Conservation (phyloP, 2,329 filamentous ascomycete species). For the Phoma herbarum region DNA sequence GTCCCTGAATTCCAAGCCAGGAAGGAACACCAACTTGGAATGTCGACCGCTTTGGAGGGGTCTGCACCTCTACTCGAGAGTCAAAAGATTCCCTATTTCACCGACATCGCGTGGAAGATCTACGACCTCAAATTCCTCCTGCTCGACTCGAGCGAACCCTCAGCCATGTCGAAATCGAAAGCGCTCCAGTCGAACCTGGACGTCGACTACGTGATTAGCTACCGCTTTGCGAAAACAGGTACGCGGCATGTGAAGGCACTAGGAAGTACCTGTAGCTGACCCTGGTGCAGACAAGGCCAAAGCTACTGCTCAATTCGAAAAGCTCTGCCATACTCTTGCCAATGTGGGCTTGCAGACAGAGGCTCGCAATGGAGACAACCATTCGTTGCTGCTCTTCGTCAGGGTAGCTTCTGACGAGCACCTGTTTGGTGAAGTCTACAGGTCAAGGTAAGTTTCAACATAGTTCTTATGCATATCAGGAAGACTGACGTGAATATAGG, state of each 20-base stretch:
- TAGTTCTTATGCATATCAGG: neutral
- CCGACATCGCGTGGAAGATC: slow-evolving; percentile 28
- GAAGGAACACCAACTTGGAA: slow-evolving; percentile 41
- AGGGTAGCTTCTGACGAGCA: slow-evolving; percentile 79
- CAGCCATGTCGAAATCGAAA: slow-evolving; percentile 50
- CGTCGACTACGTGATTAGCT: slow-evolving; percentile 90
- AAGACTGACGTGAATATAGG: slow-evolving; percentile 54
- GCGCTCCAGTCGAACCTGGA: slow-evolving; percentile 65
- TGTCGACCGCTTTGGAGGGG: slow-evolving; percentile 28
- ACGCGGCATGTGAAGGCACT: slow-evolving; percentile 34
- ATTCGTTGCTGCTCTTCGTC: slow-evolving; percentile 83
- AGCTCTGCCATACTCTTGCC: slow-evolving; percentile 78
- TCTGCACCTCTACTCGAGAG: slow-evolving; percentile 7
- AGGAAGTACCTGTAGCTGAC: slow-evolving; percentile 25
- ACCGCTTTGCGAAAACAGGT: slow-evolving; percentile 75
- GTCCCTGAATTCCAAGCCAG: slow-evolving; percentile 23
- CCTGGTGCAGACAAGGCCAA: slow-evolving; percentile 66
- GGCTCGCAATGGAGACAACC: slow-evolving; percentile 79
- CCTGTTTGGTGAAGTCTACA: slow-evolving; percentile 81
- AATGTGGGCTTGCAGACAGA: slow-evolving; percentile 85
- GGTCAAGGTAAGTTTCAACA: slow-evolving; percentile 67
- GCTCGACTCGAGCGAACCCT: slow-evolving; percentile 30
- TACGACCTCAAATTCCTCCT: slow-evolving; percentile 33
- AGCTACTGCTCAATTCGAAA: slow-evolving; percentile 78
- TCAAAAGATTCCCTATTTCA: slow-evolving; percentile 31